phyloP scores from a whole-genome alignment of 2,329 filamentous ascomycete genomes.

The Monilinia laxa region DNA sequence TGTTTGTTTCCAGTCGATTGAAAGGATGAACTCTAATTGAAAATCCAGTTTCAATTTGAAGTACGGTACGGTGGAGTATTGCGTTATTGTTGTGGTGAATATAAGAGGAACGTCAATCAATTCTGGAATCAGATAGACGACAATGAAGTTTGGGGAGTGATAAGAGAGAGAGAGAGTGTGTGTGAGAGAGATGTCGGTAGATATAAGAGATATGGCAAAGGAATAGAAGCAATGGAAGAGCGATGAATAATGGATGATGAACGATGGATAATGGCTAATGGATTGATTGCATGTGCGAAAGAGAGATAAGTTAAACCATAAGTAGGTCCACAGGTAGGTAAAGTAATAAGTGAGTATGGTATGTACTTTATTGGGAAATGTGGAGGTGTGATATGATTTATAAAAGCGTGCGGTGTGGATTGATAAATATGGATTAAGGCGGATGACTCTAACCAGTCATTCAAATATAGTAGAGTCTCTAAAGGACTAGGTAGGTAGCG shows the following conservation, averaged over 20 bases:
- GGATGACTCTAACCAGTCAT: constrained; percentile 23
- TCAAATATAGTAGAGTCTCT: not conserved
- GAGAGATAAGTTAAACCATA: constrained; percentile 7
- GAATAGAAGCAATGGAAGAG: not conserved
- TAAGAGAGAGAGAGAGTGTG: no score
- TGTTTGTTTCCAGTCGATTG: constrained; percentile 34
- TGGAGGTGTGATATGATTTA: constrained; percentile 9
- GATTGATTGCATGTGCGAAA: constrained; percentile 8
- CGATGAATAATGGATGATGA: not conserved
- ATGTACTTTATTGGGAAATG: not conserved
- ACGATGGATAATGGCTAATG: not conserved
- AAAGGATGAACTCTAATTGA: constrained; percentile 24
- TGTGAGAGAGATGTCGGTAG: not conserved
- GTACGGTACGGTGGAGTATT: constrained; percentile 23
- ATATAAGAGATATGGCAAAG: not conserved
- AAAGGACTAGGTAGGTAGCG: not conserved
- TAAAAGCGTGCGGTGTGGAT: constrained; percentile 7
- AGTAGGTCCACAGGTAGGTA: no score
- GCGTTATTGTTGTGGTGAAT: constrained; percentile 25
- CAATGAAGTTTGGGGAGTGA: not conserved
- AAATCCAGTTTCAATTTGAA: constrained; percentile 12
- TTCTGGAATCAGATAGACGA: constrained; percentile 15
- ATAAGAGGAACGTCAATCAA: constrained; percentile 28
- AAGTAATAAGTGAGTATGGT: not conserved
- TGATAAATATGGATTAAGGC: constrained; percentile 18